phyloP scores from a whole-genome alignment of 148 eudicot species.

The Rhododendron ovatum region DNA sequence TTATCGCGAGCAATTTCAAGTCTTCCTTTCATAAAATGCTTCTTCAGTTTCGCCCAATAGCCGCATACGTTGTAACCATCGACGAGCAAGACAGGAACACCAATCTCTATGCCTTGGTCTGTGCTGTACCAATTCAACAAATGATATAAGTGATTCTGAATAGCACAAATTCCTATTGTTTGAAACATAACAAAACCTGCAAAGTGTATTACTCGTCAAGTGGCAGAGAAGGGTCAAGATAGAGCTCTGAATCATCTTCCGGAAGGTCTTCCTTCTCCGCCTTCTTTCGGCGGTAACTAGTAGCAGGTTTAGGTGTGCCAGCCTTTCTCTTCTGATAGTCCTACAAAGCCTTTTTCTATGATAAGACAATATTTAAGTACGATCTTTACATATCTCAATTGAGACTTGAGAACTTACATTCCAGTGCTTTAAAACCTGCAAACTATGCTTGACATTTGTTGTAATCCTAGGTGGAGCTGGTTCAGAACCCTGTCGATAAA shows the following conservation, averaged over 20 bases:
- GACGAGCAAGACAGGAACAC: constrained; percentile 88
- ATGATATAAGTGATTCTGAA: constrained; percentile 12
- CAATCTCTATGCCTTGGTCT: constrained; percentile 68
- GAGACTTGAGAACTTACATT: constrained; percentile 44
- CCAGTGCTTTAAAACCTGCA: constrained; percentile 81
- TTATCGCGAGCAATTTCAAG: constrained; percentile 92
- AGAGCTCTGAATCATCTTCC: constrained; percentile 54
- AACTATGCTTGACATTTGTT: constrained; percentile 82
- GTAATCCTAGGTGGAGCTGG: constrained; percentile 88
- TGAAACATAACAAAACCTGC: constrained; percentile 17
- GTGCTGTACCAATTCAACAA: constrained; percentile 47
- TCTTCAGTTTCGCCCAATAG: constrained; percentile 89
- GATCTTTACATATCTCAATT: not conserved
- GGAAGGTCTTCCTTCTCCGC: constrained; percentile 87
- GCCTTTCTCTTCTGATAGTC: constrained; percentile 65
- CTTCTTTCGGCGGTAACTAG: constrained; percentile 89
- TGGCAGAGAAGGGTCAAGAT: constrained; percentile 73
- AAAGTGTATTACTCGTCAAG: constrained; percentile 60
- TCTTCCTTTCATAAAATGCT: constrained; percentile 77
- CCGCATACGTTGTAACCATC: constrained; percentile 99
- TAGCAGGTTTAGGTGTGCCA: constrained; percentile 66
- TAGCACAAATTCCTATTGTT: constrained; percentile 3
- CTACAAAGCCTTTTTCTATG: constrained; percentile 24
- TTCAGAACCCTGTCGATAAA: constrained; percentile 51
- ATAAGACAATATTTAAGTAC: constrained; percentile 2